Evolutionary conservation across 1,139 yeast species (phyloP).

Genomic region (Protomyces pachydermus): DNA sequence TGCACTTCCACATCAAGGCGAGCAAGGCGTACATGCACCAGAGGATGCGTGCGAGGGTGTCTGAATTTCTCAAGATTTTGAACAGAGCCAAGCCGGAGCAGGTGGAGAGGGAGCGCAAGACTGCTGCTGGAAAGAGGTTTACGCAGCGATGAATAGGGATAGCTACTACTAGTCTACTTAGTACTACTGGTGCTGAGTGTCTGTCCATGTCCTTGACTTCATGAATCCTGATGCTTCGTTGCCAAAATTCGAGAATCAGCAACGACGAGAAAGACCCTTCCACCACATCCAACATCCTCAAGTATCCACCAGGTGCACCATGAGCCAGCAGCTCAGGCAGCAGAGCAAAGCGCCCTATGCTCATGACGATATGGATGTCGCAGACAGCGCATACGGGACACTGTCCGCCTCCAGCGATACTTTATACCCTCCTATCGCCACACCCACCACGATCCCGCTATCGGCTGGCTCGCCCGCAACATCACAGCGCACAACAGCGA

Average conservation of each 20-base stretch:
- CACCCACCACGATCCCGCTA: background rate
- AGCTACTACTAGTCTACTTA: background rate
- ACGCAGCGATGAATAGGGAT: background rate
- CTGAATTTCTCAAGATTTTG: slow-evolving; percentile 87
- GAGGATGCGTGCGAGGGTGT: slow-evolving; percentile 93
- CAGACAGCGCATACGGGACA: background rate
- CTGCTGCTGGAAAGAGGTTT: slow-evolving; percentile 21
- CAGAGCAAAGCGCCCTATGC: background rate
- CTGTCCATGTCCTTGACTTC: background rate
- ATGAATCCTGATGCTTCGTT: background rate
- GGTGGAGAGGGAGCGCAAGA: slow-evolving; percentile 68
- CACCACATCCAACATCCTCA: background rate
- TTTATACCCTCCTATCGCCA: background rate
- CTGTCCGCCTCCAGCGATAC: background rate
- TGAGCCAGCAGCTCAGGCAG: background rate
- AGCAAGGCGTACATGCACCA: slow-evolving; percentile 98
- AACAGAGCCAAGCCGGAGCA: slow-evolving; percentile 96
- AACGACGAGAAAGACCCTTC: background rate
- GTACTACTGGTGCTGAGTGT: background rate
- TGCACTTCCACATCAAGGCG: slow-evolving; percentile 97
- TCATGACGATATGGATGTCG: background rate
- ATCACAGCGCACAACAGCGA: background rate
- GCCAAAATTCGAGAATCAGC: background rate
- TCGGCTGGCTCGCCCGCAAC: background rate
- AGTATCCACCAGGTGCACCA: background rate